These are phyloP conservation scores for Lecanoromycetidae sp. DNA, from an alignment of 2,329 filamentous ascomycete species.

Conservation along the genomic window DNA sequence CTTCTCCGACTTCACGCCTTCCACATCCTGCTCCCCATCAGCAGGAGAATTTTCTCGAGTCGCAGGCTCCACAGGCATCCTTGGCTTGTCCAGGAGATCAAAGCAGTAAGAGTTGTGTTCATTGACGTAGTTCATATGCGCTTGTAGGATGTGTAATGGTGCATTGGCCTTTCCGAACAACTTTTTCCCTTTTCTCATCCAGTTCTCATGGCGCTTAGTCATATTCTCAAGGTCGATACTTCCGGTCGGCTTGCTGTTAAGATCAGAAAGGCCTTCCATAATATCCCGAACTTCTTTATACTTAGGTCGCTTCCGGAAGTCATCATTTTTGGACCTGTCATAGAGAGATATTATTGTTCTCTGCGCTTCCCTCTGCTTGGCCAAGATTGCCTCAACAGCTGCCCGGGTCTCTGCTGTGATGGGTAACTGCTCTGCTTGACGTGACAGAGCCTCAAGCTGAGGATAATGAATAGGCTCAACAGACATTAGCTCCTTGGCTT, in stretches of 20 bases:
- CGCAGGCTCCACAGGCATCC: conserved; percentile 80
- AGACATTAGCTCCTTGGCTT: conserved; percentile 84
- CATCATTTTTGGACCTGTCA: conserved; percentile 60
- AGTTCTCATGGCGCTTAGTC: conserved; percentile 90
- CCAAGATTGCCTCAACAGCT: conserved; percentile 78
- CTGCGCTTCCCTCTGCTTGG: conserved; percentile 91
- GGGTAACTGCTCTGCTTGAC: conserved; percentile 67
- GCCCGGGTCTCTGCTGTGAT: conserved; percentile 71
- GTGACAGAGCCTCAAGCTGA: conserved; percentile 81
- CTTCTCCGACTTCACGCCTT: conserved; percentile 36
- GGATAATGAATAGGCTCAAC: conserved; percentile 87
- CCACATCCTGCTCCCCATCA: conserved; percentile 41
- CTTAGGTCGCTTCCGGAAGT: conserved; percentile 67
- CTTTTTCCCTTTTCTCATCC: conserved; percentile 98
- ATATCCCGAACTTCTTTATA: conserved; percentile 86
- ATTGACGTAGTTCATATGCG: conserved; percentile 85
- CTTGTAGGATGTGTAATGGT: conserved; percentile 85
- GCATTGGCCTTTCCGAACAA: conserved; percentile 97
- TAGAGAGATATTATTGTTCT: conserved; percentile 74
- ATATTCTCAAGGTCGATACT: conserved; percentile 90
- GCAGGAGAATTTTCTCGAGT: conserved; percentile 65
- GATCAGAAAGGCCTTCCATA: conserved; percentile 71
- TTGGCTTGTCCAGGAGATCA: conserved; percentile 75
- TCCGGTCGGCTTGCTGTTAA: conserved; percentile 85
- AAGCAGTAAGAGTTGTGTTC: conserved; percentile 87